Percentiles rank a stretch among this genome's conserved stretches.
Evolutionary conservation across 345 rosid species (phyloP).

Genomic region (Crucihimalaya himalaica): DNA sequence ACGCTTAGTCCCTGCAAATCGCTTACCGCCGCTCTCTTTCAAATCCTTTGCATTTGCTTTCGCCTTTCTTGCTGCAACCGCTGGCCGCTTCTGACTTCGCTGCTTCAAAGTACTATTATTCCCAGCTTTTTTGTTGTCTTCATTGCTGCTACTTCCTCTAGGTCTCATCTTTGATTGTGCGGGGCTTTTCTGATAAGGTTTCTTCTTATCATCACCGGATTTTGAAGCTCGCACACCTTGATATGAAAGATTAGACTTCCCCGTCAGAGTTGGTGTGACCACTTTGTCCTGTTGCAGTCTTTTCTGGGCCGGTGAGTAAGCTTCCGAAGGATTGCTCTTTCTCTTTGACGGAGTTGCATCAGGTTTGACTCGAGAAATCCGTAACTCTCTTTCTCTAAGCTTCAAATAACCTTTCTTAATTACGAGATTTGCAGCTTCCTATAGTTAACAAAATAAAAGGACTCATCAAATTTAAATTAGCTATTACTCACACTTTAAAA

Average conservation of each 20-base stretch:
- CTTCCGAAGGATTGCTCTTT: slow-evolving; percentile 44
- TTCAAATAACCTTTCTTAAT: slow-evolving; percentile 63
- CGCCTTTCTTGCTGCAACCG: slow-evolving; percentile 84
- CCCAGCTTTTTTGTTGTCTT: slow-evolving; percentile 14
- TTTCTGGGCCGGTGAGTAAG: slow-evolving; percentile 50
- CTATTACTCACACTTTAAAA: background rate
- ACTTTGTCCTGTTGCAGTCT: slow-evolving; percentile 43
- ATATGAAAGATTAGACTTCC: slow-evolving; percentile 53
- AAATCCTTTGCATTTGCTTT: slow-evolving; percentile 51
- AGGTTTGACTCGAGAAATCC: slow-evolving; percentile 59
- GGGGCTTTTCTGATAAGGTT: slow-evolving; percentile 37
- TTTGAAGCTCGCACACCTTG: slow-evolving; percentile 89
- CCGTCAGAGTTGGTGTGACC: slow-evolving; percentile 48
- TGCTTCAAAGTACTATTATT: slow-evolving; percentile 44
- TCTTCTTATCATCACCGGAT: slow-evolving; percentile 59
- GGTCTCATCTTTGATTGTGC: slow-evolving; percentile 43
- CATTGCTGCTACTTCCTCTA: slow-evolving; percentile 33
- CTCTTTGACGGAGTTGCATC: slow-evolving; percentile 76
- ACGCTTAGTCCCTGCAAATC: slow-evolving; percentile 62
- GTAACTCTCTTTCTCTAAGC: slow-evolving; percentile 75
- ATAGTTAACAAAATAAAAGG: background rate
- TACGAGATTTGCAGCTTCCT: slow-evolving; percentile 82
- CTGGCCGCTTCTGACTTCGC: slow-evolving; percentile 60
- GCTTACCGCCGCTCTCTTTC: slow-evolving; percentile 43
- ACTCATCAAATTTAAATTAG: slow-evolving; percentile 5